Evolutionary conservation across 2,329 filamentous ascomycete species (phyloP).

Genomic region (Chrysosporium queenslandicum): DNA sequence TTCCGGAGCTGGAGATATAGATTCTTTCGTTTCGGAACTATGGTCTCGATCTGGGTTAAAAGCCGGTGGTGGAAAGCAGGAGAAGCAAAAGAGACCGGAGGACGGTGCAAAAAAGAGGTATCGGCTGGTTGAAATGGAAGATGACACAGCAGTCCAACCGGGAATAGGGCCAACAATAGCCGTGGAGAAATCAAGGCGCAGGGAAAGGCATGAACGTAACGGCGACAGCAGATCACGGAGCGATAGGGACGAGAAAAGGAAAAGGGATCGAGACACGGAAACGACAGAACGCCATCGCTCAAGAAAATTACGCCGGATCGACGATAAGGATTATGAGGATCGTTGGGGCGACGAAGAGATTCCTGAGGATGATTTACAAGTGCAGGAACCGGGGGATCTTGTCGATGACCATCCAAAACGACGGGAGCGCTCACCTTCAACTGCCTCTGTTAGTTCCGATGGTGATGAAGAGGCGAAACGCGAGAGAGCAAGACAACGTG

Average conservation of each 20-base stretch:
- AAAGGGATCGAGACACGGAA: constrained; percentile 33
- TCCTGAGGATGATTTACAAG: constrained; percentile 25
- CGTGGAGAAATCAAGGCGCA: constrained; percentile 23
- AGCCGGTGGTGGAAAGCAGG: constrained; percentile 18
- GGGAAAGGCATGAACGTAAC: constrained; percentile 12
- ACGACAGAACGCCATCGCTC: constrained; percentile 35
- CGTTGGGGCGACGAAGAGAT: constrained; percentile 71
- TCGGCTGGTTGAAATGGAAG: constrained; percentile 46
- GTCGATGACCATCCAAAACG: constrained; percentile 22
- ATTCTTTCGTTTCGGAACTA: constrained; percentile 41
- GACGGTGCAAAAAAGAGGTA: constrained; percentile 41
- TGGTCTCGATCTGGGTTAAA: constrained; percentile 27
- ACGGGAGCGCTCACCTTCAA: not conserved
- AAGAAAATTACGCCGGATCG: constrained; percentile 44
- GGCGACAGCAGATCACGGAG: not conserved
- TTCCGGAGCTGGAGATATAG: constrained; percentile 37
- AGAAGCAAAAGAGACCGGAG: constrained; percentile 19
- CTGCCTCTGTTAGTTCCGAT: constrained; percentile 34
- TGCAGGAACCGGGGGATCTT: constrained; percentile 49
- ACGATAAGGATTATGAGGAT: constrained; percentile 56
- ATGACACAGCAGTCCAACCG: constrained; percentile 30
- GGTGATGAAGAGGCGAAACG: constrained; percentile 52
- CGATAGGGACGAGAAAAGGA: constrained; percentile 26
- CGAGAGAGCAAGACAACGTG: constrained; percentile 52
- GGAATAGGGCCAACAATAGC: constrained; percentile 24